Percentiles rank a stretch among this genome's conserved stretches.
Conservation (phyloP, 2,329 filamentous ascomycete species). For the Zasmidium cellare region DNA sequence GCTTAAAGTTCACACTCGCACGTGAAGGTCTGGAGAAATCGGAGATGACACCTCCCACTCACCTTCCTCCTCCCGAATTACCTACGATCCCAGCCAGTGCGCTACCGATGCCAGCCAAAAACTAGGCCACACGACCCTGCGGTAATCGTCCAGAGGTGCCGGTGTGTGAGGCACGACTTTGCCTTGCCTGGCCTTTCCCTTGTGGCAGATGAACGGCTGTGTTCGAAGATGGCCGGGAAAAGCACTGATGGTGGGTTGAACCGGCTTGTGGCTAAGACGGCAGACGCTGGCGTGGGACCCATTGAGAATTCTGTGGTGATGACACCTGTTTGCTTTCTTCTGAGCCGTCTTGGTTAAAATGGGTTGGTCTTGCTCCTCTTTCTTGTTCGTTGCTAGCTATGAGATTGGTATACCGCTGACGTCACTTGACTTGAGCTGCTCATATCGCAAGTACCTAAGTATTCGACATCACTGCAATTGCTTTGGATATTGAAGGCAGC, state of each 20-base stretch:
- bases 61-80: neutral
- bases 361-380: neutral
- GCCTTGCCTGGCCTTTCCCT: neutral
- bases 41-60: neutral
- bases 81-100: neutral
- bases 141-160: neutral
- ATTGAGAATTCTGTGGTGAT: conserved; percentile 1
- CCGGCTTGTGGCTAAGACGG: conserved; percentile 7
- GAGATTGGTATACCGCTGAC: no score
- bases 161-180: neutral
- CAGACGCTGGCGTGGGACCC: neutral
- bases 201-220: neutral
- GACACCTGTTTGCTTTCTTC: conserved; percentile 7
- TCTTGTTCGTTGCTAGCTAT: neutral
- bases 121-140: neutral
- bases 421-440: no score
- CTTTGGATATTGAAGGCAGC: no score
- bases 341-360: neutral
- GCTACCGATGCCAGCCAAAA: no score
- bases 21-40: conserved; percentile 4
- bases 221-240: neutral
- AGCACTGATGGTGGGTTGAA: neutral
- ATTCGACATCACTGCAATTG: no score
- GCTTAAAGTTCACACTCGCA: neutral
- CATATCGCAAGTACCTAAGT: no score